These are phyloP conservation scores for Kwoniella shandongensis DNA, from an alignment of 768 basidiomycete genomes.

Conservation along the genomic window DNA sequence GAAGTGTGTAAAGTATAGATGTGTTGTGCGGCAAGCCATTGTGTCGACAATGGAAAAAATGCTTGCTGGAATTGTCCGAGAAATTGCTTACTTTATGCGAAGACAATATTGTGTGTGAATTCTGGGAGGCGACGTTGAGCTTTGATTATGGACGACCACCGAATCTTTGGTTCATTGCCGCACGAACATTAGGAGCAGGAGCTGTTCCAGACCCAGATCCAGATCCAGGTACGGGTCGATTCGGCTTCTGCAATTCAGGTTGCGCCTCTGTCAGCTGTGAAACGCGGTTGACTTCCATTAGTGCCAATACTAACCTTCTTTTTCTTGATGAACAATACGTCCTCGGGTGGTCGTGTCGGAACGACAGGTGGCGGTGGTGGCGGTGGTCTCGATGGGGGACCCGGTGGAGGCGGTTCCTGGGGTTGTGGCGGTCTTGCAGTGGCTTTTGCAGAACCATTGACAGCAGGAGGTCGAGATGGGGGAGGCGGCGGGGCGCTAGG, in stretches of 20 bases:
- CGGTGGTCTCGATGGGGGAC: background rate
- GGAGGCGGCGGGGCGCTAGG: background rate
- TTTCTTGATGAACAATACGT: constrained; percentile 40
- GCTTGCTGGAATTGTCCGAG: too few species aligned
- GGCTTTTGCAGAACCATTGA: background rate
- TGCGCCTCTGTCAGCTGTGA: too few species aligned
- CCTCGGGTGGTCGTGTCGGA: constrained; percentile 23
- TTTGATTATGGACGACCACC: constrained; percentile 10
- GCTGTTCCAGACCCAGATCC: constrained; percentile 6
- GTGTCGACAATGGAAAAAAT: too few species aligned
- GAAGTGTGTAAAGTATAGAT: too few species aligned
- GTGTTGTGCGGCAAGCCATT: too few species aligned
- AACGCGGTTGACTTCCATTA: too few species aligned
- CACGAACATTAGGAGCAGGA: constrained; percentile 10
- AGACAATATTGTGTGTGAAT: too few species aligned
- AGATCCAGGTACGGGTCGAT: constrained; percentile 1
- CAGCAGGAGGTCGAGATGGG: background rate
- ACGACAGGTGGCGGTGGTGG: constrained; percentile 16
- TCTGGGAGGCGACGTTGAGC: too few species aligned
- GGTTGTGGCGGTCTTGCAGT: constrained; percentile 5
- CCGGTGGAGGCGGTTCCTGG: background rate
- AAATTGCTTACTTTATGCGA: too few species aligned
- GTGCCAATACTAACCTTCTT: constrained; percentile 31
- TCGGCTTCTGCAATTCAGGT: constrained; percentile 15
- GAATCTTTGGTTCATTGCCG: constrained; percentile 16